Percentiles rank a stretch among this genome's conserved stretches.
These are phyloP conservation scores for Euphorbia pulcherrima DNA, from an alignment of 345 rosid species.

Conservation along the genomic window DNA sequence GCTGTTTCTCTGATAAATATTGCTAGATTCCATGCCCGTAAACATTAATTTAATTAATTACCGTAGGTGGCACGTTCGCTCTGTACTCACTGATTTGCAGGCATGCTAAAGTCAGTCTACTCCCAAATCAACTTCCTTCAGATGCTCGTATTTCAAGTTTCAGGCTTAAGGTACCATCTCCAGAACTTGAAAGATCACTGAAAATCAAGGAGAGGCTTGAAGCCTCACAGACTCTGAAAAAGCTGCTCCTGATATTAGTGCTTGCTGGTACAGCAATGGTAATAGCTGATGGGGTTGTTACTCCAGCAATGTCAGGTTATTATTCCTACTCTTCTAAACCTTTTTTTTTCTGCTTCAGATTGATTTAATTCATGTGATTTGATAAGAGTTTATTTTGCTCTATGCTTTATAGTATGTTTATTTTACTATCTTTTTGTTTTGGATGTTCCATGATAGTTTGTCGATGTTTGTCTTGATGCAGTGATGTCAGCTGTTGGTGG, in stretches of 20 bases:
- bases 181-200: constrained; percentile 95
- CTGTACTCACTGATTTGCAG: constrained; percentile 93
- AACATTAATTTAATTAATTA: neutral
- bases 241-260: constrained; percentile 72
- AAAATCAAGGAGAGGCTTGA: constrained; percentile 94
- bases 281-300: constrained; percentile 94
- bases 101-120: constrained; percentile 93
- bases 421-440: constrained; percentile 5
- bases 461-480: constrained; percentile 39
- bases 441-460: constrained; percentile 5
- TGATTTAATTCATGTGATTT: neutral
- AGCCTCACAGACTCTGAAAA: constrained; percentile 64
- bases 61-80: constrained; percentile 95
- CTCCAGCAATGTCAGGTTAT: constrained; percentile 99
- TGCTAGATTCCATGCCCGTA: neutral
- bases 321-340: constrained; percentile 14
- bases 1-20: neutral
- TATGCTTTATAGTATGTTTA: neutral
- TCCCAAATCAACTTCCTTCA: constrained; percentile 95
- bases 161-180: constrained; percentile 91
- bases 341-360: neutral
- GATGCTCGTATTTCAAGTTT: constrained; percentile 96
- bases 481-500: constrained; percentile 98
- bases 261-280: constrained; percentile 99
- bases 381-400: neutral